phyloP scores from a whole-genome alignment of 352 stramenopile species.

The Pilasporangium apinafurcum region DNA sequence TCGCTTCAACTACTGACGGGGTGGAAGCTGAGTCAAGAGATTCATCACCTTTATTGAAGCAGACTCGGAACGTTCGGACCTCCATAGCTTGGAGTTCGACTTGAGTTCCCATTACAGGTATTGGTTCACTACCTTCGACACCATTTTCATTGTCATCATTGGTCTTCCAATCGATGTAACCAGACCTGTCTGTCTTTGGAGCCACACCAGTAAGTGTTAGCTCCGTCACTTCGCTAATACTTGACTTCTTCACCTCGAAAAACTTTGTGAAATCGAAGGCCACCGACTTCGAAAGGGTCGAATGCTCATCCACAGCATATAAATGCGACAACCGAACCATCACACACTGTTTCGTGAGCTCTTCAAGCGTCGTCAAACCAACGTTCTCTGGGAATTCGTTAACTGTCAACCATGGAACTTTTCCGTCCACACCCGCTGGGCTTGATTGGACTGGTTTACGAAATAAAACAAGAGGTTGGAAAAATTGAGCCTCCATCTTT shows the following conservation, averaged over 20 bases:
- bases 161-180: constrained; percentile 24
- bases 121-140: constrained; percentile 8
- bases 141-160: constrained; percentile 17
- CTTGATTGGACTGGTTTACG: constrained; percentile 24
- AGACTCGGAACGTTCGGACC: constrained; percentile 89
- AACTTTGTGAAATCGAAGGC: constrained; percentile 66
- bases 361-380: constrained; percentile 88
- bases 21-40: neutral
- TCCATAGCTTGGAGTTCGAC: constrained; percentile 88
- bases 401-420: constrained; percentile 57
- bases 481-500: constrained; percentile 70
- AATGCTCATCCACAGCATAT: constrained; percentile 87
- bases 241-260: constrained; percentile 39
- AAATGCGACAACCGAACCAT: constrained; percentile 93
- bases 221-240: constrained; percentile 72
- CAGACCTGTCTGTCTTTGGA: constrained; percentile 20
- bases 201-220: constrained; percentile 86
- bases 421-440: constrained; percentile 26
- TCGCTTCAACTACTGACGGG: neutral
- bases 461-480: constrained; percentile 51
- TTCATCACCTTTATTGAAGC: constrained; percentile 23
- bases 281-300: constrained; percentile 63
- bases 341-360: constrained; percentile 67
- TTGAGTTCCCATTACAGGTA: constrained; percentile 42
- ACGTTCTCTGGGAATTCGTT: constrained; percentile 89